Evolutionary conservation across 73 alveolate species (phyloP).

Genomic region (Paramecium biaurelia): DNA sequence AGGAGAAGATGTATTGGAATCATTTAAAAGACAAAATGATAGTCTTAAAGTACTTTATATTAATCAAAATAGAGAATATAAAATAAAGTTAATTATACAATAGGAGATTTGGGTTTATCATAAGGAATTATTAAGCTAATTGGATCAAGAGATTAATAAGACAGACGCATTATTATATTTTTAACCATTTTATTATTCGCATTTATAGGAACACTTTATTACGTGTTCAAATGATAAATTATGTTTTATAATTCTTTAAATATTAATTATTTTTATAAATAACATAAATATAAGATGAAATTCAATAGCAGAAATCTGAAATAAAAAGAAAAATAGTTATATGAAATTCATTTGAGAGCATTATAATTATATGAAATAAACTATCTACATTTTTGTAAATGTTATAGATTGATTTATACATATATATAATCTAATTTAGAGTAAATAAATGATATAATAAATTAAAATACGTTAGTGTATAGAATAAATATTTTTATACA

Average conservation of each 20-base stretch:
- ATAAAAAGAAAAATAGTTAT: no score
- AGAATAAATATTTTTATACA: no score
- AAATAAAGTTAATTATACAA: not conserved
- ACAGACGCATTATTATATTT: not conserved
- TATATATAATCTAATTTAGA: not conserved
- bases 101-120: conserved; percentile 42
- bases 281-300: no score
- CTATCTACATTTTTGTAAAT: no score
- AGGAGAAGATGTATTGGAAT: conserved; percentile 8
- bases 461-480: no score
- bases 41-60: not conserved
- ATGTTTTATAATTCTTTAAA: not conserved
- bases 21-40: not conserved
- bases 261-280: not conserved
- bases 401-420: no score
- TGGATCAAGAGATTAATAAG: conserved; percentile 12
- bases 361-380: no score
- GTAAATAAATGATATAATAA: not conserved
- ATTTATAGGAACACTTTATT: not conserved
- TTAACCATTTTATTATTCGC: not conserved
- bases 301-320: no score
- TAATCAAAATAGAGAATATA: not conserved
- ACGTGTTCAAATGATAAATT: not conserved
- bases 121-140: conserved; percentile 7
- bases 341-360: no score